Evolutionary conservation across 805 yeast genomes (phyloP), one percentile per base, ranked within the genome.

Genomic region (Saturnispora hagleri): DNA sequence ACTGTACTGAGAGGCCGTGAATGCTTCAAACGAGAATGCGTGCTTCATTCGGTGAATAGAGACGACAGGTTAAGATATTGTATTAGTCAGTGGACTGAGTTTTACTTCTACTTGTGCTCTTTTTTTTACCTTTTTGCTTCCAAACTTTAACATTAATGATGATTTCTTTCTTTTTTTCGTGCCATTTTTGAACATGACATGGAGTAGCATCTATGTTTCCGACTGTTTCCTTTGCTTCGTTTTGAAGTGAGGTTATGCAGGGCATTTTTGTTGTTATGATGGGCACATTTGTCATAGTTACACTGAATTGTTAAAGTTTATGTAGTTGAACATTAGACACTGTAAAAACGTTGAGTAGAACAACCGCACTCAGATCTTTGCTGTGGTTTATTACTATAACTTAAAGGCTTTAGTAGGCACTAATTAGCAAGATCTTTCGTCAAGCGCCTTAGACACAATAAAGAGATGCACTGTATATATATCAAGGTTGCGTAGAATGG

Each of bases 211-310:
- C 50, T 45, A 36, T 51, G 46, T 49, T 48, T 48, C 58, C 55
- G 46, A 13, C 9, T 35, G 51, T 48, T 33, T 43, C 33, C n/a
- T 26, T 38, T 9, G n/a, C 35, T 55, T 61, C 68, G 71, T 69
- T 68, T 69, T 73, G 70, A 62, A 38, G 47, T 65, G 58, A 24
- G 46, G 51, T 75, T 74, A 80, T 80, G 75, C 77, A 72, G 75
- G 67, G 60, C 65, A 68, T 17, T 43, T 26, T 17, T 60, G 64
- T 62, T 71, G 82, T 80, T 60, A 72, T 79, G 84, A 79, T 71
- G 66, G 83, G 86, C 79, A 84, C 73, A 68, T 73, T 73, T 75
- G 91, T 85, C 90, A 85, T 85, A 85, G 90, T 84, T 84, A 84
- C 90, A 84, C 90, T 84, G 90, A 84, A 53, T 43, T 35, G 27